Evolutionary conservation across 805 yeast species (phyloP), one percentile per base, ranked within the genome.

Genomic region (Limtongia smithiae): DNA sequence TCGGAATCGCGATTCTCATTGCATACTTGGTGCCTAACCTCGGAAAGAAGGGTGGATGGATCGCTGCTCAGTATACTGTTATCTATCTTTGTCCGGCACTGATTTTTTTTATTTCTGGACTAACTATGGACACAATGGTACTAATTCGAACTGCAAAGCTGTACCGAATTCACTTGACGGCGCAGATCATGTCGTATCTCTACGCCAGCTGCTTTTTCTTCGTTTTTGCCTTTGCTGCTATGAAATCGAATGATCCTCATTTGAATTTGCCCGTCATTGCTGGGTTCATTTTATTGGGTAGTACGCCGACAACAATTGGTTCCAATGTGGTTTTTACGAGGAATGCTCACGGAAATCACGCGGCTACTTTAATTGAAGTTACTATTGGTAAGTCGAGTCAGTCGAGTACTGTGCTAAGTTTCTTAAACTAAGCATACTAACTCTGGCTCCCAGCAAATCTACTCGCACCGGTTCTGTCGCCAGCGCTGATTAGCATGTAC

Each of bases 251-350:
- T 51, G 74, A 85, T 61, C 65, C 69, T 1, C 63, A 70, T n/a
- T 83, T 88, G 25, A 83, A 82, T 59, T 73, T 76, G 27, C 85
- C 91, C 85, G 75, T 87, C 58, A 69, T 89, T 18, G 85, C 83
- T 9, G 96, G 96, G 0, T 66, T 88, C 51, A 78, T 89, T 12
- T 83, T 87, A 31, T 84, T 95, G 1, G 85, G 85, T 22, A 78
- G 90, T 7, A 85, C 93, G 64, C 96, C 96, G 24, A 89, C 96
- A 4, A 89, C 96, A 0, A 94, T 89, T n/a, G 80, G 90, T 0
- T 87, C 96, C 1, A 89, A 89, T 63, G 95, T 89, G 22, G 90
- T 89, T 15, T 88, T 89, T 95, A 89, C 96, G 2, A 74, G 81
- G 46, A 78, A 77, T 50, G 95, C 96, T 0, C 81, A 82, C 56